These are phyloP conservation scores for Didymella exigua DNA, from an alignment of 2,329 filamentous ascomycete genomes.

Conservation along the genomic window DNA sequence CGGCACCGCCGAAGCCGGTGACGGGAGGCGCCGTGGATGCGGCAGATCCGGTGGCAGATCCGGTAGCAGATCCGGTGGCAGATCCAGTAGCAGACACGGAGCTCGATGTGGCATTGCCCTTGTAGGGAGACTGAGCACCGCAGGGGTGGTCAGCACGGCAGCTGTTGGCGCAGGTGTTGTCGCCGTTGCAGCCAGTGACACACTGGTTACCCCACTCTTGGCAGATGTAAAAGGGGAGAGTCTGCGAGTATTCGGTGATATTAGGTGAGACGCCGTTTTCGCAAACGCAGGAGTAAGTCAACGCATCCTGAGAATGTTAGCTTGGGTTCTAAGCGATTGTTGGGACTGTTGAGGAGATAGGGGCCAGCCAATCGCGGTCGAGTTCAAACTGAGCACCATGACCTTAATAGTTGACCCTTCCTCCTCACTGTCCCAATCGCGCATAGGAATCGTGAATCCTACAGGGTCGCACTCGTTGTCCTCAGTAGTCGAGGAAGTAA, in stretches of 20 bases:
- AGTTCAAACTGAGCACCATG: background rate
- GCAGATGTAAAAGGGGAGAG: conserved; percentile 79
- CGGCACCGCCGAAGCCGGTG: conserved; percentile 38
- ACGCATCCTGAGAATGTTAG: conserved; percentile 46
- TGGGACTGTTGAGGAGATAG: conserved; percentile 9
- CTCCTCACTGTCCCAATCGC: background rate
- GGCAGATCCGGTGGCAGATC: conserved; percentile 45
- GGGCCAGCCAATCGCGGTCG: conserved; percentile 2
- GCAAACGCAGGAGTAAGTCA: conserved; percentile 77
- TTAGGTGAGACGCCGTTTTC: conserved; percentile 70
- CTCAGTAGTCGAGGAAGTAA: conserved; percentile 52
- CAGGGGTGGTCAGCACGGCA: conserved; percentile 67
- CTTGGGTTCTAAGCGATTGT: background rate
- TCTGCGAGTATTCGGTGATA: conserved; percentile 76
- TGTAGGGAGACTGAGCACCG: conserved; percentile 69
- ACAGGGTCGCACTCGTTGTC: conserved; percentile 73
- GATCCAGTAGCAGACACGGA: conserved; percentile 53
- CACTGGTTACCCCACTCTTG: conserved; percentile 73
- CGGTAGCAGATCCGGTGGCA: conserved; percentile 34
- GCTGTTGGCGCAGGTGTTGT: conserved; percentile 59
- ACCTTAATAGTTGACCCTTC: background rate
- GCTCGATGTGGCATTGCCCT: conserved; percentile 60
- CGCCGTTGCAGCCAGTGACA: conserved; percentile 61
- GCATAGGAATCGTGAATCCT: conserved; percentile 23
- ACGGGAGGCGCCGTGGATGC: conserved; percentile 34